phyloP scores from a whole-genome alignment of 1,284 basidiomycete species.

The Papiliotrema nemorosa region DNA sequence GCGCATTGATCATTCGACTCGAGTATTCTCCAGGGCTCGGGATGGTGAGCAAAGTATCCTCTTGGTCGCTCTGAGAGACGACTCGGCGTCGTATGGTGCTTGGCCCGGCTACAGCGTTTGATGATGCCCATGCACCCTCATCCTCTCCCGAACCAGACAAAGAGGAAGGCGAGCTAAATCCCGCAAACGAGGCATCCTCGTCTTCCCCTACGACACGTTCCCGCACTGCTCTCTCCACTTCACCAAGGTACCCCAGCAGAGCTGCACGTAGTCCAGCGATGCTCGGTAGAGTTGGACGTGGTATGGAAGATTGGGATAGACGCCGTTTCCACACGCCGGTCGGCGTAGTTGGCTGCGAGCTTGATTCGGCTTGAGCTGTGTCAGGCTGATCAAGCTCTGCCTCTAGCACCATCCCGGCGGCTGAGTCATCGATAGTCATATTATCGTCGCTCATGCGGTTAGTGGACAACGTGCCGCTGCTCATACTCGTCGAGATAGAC shows the following conservation, averaged over 20 bases:
- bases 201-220: conserved; percentile 11
- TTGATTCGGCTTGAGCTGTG: too few relatives aligned
- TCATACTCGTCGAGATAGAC: too few relatives aligned
- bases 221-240: conserved; percentile 41
- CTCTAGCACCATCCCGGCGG: too few relatives aligned
- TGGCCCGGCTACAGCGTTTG: not conserved
- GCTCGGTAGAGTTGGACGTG: conserved; percentile 18
- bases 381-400: too few relatives aligned
- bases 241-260: conserved; percentile 44
- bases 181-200: not conserved
- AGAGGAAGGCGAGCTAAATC: not conserved
- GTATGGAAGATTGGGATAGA: conserved; percentile 10
- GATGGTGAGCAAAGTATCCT: not conserved
- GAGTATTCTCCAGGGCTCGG: not conserved
- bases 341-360: not conserved
- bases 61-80: not conserved
- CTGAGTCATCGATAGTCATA: too few relatives aligned
- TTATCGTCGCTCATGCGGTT: too few relatives aligned
- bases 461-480: too few relatives aligned
- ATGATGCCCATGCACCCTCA: not conserved
- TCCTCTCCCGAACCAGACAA: not conserved
- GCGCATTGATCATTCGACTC: not conserved
- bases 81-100: not conserved
- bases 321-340: not conserved
- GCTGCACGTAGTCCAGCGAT: conserved; percentile 39